Percentiles rank a stretch among this genome's conserved stretches.
Conservation (phyloP, 192 early-diverging fungal species). For the Geranomyces variabilis region DNA sequence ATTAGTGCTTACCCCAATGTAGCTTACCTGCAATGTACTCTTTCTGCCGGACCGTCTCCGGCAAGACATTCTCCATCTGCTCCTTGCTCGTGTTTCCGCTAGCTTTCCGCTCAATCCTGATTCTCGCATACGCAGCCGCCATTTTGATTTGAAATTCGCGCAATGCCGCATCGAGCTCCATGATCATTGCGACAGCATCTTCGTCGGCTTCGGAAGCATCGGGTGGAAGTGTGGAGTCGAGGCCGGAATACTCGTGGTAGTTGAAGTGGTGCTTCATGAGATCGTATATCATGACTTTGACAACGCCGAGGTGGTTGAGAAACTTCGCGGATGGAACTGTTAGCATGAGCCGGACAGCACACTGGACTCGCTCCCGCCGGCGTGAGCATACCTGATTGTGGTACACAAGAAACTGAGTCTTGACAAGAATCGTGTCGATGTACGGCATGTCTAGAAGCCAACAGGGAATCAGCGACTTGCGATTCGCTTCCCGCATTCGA, state of each 20-base stretch:
- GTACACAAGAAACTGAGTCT: slow-evolving; percentile 62
- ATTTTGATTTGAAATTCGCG: slow-evolving; percentile 45
- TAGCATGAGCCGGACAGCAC: neutral
- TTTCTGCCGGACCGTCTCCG: slow-evolving; percentile 48
- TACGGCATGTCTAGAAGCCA: slow-evolving; percentile 49
- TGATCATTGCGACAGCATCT: slow-evolving; percentile 36
- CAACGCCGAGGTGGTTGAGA: slow-evolving; percentile 52
- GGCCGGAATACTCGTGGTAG: slow-evolving; percentile 45
- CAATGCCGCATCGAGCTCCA: slow-evolving; percentile 45
- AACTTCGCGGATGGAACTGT: slow-evolving; percentile 41
- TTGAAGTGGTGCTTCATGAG: slow-evolving; percentile 63
- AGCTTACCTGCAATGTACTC: slow-evolving; percentile 56
- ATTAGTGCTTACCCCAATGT: too few species aligned
- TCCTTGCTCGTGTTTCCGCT: slow-evolving; percentile 44
- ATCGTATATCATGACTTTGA: slow-evolving; percentile 57
- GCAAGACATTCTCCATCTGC: slow-evolving; percentile 56
- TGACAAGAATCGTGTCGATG: slow-evolving; percentile 57
- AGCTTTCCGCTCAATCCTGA: slow-evolving; percentile 53
- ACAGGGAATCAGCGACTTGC: too few species aligned
- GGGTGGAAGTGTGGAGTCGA: slow-evolving; percentile 33
- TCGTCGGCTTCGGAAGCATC: slow-evolving; percentile 21
- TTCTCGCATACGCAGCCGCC: slow-evolving; percentile 55
- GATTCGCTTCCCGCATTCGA: too few species aligned
- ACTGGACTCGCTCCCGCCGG: neutral
- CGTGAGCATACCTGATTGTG: slow-evolving; percentile 56